phyloP scores from a whole-genome alignment of 345 rosid species.

The Boechera retrofracta region DNA sequence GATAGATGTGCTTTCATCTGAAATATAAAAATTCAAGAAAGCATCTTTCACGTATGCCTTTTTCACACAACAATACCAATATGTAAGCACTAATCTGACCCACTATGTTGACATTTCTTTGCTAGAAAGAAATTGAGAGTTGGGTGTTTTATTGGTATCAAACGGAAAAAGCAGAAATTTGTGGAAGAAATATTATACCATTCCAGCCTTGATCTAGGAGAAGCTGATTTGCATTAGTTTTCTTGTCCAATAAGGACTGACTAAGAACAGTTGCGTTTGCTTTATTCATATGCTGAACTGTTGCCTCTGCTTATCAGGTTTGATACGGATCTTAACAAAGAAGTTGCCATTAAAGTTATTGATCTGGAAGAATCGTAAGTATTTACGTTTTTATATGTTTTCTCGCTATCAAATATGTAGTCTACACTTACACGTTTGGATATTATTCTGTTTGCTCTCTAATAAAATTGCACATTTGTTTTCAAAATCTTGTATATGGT shows the following conservation, averaged over 20 bases:
- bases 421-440: conserved; percentile 12
- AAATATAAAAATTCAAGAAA: not conserved
- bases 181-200: not conserved
- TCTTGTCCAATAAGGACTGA: not conserved
- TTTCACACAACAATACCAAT: conserved; percentile 6
- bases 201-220: conserved; percentile 8
- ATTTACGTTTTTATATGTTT: not conserved
- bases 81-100: not conserved
- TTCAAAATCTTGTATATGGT: conserved; percentile 17
- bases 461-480: not conserved
- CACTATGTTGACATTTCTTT: conserved; percentile 6
- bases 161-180: not conserved
- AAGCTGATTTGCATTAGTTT: conserved; percentile 1
- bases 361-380: conserved; percentile 99
- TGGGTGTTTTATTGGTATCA: conserved; percentile 19
- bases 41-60: not conserved
- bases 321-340: conserved; percentile 94
- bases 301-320: conserved; percentile 66
- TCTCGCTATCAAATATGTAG: conserved; percentile 5
- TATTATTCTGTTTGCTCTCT: conserved; percentile 20
- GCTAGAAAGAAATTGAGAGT: conserved; percentile 3
- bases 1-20: not conserved
- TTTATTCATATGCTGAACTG: conserved; percentile 33
- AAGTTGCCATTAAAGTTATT: conserved; percentile 97
- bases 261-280: conserved; percentile 19